Evolutionary conservation across 495 filamentous ascomycete genomes (phyloP), one percentile per base, ranked within the genome.

Genomic region (Penicillium flavigenum): DNA sequence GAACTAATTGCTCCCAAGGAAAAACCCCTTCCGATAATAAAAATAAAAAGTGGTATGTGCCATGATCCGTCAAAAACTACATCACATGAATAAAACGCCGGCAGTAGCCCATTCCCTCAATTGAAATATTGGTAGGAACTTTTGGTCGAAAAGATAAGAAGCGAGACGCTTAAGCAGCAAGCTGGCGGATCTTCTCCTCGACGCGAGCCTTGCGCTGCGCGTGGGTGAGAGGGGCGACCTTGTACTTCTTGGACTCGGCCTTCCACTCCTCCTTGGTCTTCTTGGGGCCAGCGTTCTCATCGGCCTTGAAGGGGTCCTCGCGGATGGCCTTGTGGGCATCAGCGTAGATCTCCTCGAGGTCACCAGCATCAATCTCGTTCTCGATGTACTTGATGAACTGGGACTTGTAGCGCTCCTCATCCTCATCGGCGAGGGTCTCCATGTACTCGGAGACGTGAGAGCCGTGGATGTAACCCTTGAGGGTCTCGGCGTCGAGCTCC

Each of bases 391-490:
- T 86, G 75, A 85, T 77, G 88, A 99, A 98, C 83, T 98, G 94
- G 66, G 84, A 86, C 84, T 92, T 93, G 88, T 90, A 99, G 75
- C 94, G 92, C 84, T 99, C 94, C 88, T 99, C 94, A 75, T 99
- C 94, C 75, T 99, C 94, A 74, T 99, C 94, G 74, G 95, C 95
- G 64, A 99, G 89, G 43, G 86, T 93, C 88, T 99, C 94, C 94
- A 99, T 99, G 84, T 98, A 99, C 86, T 99, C 94, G 60, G 92
- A 90, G 62, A 99, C 88, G 85, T 99, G 94, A 50, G 94, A 92
- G 73, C 85, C 95, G 73, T 91, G 89, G 85, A 99, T 99, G 87
- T 99, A 98, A 83, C 93, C 96, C 83, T 92, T 89, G 70, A 99
- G 88, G 59, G 84, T 88, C 74, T 99, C 94, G 65, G 92, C 86